Percentiles rank a stretch among this genome's conserved stretches.
phyloP scores from a whole-genome alignment of 768 basidiomycete species.

The Suillus cothurnatus region DNA sequence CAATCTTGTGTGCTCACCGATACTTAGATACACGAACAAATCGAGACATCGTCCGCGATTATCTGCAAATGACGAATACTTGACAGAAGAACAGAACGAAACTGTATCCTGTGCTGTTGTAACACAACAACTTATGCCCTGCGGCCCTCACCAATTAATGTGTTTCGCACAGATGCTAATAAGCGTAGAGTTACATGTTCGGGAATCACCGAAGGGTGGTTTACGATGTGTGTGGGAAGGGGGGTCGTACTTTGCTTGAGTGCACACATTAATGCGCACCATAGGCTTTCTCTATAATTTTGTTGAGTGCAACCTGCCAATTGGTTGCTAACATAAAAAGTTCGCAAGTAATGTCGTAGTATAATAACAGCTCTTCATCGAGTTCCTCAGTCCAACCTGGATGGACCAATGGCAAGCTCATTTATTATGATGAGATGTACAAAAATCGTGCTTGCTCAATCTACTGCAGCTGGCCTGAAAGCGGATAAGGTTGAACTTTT shows the following conservation, averaged over 20 bases:
- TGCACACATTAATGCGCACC: background rate
- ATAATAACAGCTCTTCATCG: too few species aligned
- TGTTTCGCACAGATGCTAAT: slow-evolving; percentile 1
- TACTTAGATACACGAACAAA: slow-evolving; percentile 89
- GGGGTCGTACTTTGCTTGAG: background rate
- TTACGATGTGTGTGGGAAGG: background rate
- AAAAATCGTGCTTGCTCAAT: too few species aligned
- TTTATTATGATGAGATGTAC: too few species aligned
- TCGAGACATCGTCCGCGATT: slow-evolving; percentile 61
- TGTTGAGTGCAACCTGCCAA: background rate
- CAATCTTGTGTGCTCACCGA: slow-evolving; percentile 50
- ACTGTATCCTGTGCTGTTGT: background rate
- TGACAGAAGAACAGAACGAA: background rate
- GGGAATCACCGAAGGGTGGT: background rate
- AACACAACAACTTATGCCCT: background rate
- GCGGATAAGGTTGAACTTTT: too few species aligned
- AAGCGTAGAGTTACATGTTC: background rate
- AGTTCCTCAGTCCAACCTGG: too few species aligned
- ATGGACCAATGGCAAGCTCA: too few species aligned
- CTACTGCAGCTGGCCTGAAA: too few species aligned
- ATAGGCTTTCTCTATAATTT: background rate
- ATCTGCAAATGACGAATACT: background rate
- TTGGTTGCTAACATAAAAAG: background rate
- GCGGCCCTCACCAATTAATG: background rate
- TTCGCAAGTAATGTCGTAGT: background rate